Base-by-base conservation (phyloP, 257 asterid genomes). In the Nicotiana knightiana region DNA sequence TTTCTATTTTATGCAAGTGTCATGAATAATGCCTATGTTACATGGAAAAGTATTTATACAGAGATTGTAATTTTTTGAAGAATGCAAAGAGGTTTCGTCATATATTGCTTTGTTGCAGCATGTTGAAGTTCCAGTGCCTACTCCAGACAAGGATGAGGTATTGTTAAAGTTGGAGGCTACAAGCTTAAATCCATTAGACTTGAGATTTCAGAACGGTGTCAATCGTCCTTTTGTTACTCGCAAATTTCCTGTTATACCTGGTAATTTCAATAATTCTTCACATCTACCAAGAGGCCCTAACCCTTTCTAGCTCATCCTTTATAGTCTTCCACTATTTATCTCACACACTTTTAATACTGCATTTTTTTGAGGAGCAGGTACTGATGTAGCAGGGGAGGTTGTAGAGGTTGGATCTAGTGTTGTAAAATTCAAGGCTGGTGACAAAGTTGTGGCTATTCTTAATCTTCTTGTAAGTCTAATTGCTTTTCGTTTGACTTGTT, bases 381-480 rank as follows among this genome's bases (percentile, higher is more conserved):
- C 84, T 81, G 97, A 92, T 86, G 90, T 92, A 67, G 90, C 91
- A 10, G 97, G 97, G 73, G 93, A 90, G 83, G 90, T 92, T 10
- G 88, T 89, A 16, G 91, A 91, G 82, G 81, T 88, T 30, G 95
- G 97, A 79, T 65, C 88, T 26, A 86, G 71, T 39, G 91, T 90
- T 37, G 64, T 83, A 26, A 89, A 82, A 46, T 88, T 92, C 88
- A 90, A 89, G 81, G 79, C 85, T 2, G 97, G 94, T 4, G 97
- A 92, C 82, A 88, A 88, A 88, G 93, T 93, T 68, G 93, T 90
- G 17, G 90, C 94, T 9, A 15, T 35, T 61, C 83, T 86, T 39
- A 83, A 46, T 73, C 12, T n/a, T 67, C 13, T 66, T 3, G 97
- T 90, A 81, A 81, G 94, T 86, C 46, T 33, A 63, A 63, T 24